Evolutionary conservation across 2,329 filamentous ascomycete species (phyloP).

Genomic region (Fusarium annulatum): DNA sequence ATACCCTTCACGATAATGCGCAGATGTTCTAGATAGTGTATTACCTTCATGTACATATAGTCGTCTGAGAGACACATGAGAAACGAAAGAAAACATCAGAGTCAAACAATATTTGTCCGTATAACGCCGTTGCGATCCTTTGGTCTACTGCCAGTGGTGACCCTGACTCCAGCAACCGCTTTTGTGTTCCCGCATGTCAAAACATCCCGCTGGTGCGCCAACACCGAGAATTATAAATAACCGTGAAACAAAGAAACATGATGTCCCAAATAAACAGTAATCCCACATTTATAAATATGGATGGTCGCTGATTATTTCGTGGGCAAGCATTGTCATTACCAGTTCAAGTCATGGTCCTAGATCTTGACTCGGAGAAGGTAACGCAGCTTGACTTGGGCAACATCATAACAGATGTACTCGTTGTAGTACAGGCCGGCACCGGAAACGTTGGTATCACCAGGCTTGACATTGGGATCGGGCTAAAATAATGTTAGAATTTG

Average conservation of each 20-base stretch:
- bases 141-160: background rate
- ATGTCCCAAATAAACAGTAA: background rate
- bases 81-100: background rate
- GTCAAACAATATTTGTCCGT: background rate
- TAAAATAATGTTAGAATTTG: conserved; percentile 40
- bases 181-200: background rate
- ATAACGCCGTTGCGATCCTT: background rate
- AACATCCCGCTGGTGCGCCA: background rate
- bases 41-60: conserved; percentile 9
- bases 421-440: conserved; percentile 71
- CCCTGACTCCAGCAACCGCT: background rate
- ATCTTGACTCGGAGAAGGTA: conserved; percentile 75
- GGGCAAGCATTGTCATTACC: background rate
- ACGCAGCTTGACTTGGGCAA: conserved; percentile 75
- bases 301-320: background rate
- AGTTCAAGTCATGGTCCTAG: conserved; percentile 27
- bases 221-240: background rate
- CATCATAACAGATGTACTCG: conserved; percentile 78
- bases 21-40: conserved; percentile 1
- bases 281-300: background rate
- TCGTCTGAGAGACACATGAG: background rate
- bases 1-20: conserved; percentile 23
- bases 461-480: conserved; percentile 61
- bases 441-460: conserved; percentile 59
- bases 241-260: background rate